Conservation (phyloP, 1,284 basidiomycete genomes). For the Kwoniella shivajii region DNA sequence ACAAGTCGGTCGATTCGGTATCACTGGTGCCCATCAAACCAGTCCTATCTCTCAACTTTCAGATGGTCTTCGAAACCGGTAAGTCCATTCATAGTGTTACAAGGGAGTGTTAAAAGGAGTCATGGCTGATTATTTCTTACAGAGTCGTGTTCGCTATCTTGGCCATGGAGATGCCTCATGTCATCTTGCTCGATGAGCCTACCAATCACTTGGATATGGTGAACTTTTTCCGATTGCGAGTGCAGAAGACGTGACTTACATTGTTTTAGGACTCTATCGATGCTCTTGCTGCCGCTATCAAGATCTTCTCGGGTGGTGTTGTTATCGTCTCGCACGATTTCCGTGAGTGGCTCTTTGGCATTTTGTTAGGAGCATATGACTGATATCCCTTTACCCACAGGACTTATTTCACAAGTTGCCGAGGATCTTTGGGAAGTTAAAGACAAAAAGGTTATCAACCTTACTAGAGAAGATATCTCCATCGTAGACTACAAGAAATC, state of each 20-base stretch:
- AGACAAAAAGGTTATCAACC: slow-evolving; percentile 87
- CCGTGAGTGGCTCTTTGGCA: slow-evolving; percentile 61
- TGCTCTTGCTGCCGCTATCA: slow-evolving; percentile 90
- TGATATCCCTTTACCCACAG: slow-evolving; percentile 48
- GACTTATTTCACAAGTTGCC: slow-evolving; percentile 90
- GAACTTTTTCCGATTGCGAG: neutral
- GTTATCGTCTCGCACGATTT: slow-evolving; percentile 98
- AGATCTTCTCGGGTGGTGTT: slow-evolving; percentile 95
- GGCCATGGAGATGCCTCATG: slow-evolving; percentile 90
- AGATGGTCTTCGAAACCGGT: slow-evolving; percentile 95
- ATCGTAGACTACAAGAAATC: slow-evolving; percentile 87
- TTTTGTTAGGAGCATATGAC: neutral
- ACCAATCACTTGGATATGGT: slow-evolving; percentile 61
- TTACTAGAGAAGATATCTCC: slow-evolving; percentile 83
- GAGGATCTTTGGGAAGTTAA: slow-evolving; percentile 99
- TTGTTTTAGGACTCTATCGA: slow-evolving; percentile 77
- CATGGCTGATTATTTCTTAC: slow-evolving; percentile 1
- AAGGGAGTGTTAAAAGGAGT: slow-evolving; percentile 1
- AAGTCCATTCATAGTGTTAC: slow-evolving; percentile 35
- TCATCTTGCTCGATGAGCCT: slow-evolving; percentile 72
- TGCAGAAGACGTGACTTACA: neutral
- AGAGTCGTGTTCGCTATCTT: slow-evolving; percentile 61
- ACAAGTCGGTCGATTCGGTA: slow-evolving; percentile 93
- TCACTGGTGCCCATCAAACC: slow-evolving; percentile 91
- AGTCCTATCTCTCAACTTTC: slow-evolving; percentile 88